phyloP scores from a whole-genome alignment of 768 basidiomycete genomes.

The Collybia sp. region DNA sequence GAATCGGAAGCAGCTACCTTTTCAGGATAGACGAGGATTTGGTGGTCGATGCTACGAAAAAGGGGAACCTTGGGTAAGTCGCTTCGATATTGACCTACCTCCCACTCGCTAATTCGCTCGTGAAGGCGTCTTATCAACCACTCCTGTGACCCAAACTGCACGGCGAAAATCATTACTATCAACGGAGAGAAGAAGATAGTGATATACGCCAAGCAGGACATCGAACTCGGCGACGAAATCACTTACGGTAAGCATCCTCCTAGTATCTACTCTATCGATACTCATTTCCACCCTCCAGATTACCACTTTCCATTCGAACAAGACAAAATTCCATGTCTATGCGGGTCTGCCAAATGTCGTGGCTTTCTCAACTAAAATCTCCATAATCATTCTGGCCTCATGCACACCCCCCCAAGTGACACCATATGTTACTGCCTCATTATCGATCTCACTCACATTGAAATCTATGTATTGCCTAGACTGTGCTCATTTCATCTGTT shows the following conservation, averaged over 20 bases:
- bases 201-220: constrained; percentile 96
- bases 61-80: constrained; percentile 94
- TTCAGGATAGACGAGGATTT: constrained; percentile 98
- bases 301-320: constrained; percentile 99
- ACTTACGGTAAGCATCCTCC: constrained; percentile 71
- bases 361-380: constrained; percentile 87
- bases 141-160: constrained; percentile 94
- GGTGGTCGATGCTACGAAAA: constrained; percentile 98
- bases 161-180: constrained; percentile 87
- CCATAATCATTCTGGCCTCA: constrained; percentile 13
- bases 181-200: constrained; percentile 97
- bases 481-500: too few species aligned
- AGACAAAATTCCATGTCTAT: constrained; percentile 93
- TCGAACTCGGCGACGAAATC: constrained; percentile 96
- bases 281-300: constrained; percentile 42
- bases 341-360: constrained; percentile 87
- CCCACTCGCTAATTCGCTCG: constrained; percentile 7
- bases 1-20: constrained; percentile 96
- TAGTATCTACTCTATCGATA: background rate
- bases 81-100: constrained; percentile 6
- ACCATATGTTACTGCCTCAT: too few species aligned
- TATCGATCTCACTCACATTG: too few species aligned
- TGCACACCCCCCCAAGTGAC: too few species aligned
- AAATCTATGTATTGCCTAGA: too few species aligned
- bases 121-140: constrained; percentile 94